A percentile compares a stretch with the other conserved stretches of the same genome.
Conservation (phyloP, 352 stramenopile species). For the Pythium phragmiticola region DNA sequence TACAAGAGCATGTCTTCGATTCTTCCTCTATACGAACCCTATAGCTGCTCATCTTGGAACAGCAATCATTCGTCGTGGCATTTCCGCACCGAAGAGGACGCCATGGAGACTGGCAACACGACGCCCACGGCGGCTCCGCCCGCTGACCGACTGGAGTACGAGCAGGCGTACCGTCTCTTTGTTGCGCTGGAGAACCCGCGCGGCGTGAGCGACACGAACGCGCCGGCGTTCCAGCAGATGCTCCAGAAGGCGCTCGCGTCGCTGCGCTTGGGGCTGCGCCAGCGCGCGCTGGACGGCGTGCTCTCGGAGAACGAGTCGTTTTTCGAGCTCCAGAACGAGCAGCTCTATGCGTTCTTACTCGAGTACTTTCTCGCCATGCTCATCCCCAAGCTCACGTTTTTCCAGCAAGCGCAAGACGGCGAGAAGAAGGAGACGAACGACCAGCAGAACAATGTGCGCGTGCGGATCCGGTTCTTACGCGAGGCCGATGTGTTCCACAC, state of each 20-base stretch:
- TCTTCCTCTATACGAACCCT: constrained; percentile 32
- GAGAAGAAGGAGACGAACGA: constrained; percentile 26
- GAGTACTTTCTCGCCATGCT: constrained; percentile 84
- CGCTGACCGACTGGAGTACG: constrained; percentile 37
- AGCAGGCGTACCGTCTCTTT: constrained; percentile 41
- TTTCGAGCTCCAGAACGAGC: constrained; percentile 76
- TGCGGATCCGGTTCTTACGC: constrained; percentile 61
- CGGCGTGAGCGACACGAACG: constrained; percentile 40
- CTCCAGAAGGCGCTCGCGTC: constrained; percentile 33
- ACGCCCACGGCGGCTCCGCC: background rate
- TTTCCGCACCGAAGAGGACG: background rate
- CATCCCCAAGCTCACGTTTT: constrained; percentile 72
- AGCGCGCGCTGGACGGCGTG: constrained; percentile 63
- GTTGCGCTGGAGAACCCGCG: constrained; percentile 42
- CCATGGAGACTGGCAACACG: constrained; percentile 8
- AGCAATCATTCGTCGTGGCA: too few species aligned
- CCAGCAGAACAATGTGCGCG: constrained; percentile 61
- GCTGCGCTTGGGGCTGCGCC: constrained; percentile 40
- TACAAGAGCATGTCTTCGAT: constrained; percentile 14
- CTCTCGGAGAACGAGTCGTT: constrained; percentile 74
- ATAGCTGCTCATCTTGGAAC: constrained; percentile 2
- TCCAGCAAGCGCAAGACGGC: constrained; percentile 31
- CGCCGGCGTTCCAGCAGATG: constrained; percentile 47
- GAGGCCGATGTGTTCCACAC: constrained; percentile 76
- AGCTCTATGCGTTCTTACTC: constrained; percentile 80